phyloP scores from a whole-genome alignment of 179 eudicot species.

The Nepenthes alata region DNA sequence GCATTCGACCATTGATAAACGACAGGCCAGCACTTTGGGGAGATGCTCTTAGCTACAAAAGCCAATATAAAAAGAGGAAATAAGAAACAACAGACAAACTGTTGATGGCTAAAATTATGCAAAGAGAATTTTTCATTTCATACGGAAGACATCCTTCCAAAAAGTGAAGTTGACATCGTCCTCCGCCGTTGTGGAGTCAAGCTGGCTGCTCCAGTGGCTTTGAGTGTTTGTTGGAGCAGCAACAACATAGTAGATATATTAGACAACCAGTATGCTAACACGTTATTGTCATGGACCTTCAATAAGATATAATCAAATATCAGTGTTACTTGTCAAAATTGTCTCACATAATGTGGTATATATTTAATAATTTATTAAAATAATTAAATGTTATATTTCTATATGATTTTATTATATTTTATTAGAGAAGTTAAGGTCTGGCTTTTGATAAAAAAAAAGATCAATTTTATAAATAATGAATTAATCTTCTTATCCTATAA shows the following conservation, averaged over 20 bases:
- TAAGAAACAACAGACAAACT: constrained; percentile 6
- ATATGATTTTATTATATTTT: too few relatives aligned
- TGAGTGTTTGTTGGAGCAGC: constrained; percentile 96
- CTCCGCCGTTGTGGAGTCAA: constrained; percentile 86
- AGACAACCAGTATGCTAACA: constrained; percentile 83
- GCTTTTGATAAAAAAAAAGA: too few relatives aligned
- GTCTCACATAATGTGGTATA: too few relatives aligned
- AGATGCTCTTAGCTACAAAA: constrained; percentile 59
- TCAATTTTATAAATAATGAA: too few relatives aligned
- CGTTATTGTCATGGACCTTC: constrained; percentile 79
- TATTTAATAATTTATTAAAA: too few relatives aligned
- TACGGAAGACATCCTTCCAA: constrained; percentile 99
- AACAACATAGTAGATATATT: constrained; percentile 79
- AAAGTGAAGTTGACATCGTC: constrained; percentile 79
- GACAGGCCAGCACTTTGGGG: constrained; percentile 82
- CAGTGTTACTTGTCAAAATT: not conserved
- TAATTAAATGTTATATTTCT: too few relatives aligned
- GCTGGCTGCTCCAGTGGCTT: constrained; percentile 93
- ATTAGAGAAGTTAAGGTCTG: too few relatives aligned
- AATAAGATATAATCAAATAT: constrained; percentile 13
- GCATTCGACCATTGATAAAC: constrained; percentile 64
- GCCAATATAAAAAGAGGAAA: not conserved
- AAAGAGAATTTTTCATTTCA: not conserved
- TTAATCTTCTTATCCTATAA: too few relatives aligned
- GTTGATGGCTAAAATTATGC: not conserved